These are phyloP conservation scores for Coemansia guatemalensis DNA, from an alignment of 192 early-diverging fungal genomes.

Conservation along the genomic window DNA sequence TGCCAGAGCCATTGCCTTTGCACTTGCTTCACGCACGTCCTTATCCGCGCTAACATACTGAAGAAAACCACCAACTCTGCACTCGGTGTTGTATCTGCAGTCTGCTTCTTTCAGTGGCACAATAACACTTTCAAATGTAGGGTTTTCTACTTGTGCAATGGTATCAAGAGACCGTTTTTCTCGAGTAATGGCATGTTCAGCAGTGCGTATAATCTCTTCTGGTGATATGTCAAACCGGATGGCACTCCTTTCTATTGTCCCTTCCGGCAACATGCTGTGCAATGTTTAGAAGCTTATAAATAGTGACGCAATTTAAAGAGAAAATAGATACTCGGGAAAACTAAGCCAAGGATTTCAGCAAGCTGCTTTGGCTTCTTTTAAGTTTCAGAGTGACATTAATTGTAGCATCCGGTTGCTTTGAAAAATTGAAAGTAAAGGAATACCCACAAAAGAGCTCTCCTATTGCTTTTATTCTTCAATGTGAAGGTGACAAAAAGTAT, in stretches of 20 bases:
- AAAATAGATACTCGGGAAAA: not conserved
- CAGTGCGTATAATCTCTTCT: not conserved
- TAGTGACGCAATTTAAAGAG: not conserved
- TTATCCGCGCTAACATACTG: not conserved
- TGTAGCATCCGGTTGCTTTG: not conserved
- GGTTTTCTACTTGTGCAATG: not conserved
- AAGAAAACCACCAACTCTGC: not conserved
- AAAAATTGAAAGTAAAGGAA: not conserved
- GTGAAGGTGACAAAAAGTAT: not conserved
- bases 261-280: not conserved
- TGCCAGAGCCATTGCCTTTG: not conserved
- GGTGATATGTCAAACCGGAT: not conserved
- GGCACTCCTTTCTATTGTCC: not conserved
- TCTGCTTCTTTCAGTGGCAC: not conserved
- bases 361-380: not conserved
- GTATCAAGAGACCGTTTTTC: not conserved
- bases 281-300: not conserved
- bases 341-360: not conserved
- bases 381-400: not conserved
- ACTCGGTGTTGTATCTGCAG: not conserved
- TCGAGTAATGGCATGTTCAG: not conserved
- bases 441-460: not conserved
- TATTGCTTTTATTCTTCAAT: not conserved
- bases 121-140: not conserved
- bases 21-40: not conserved